phyloP scores from a whole-genome alignment of 2,329 filamentous ascomycete species.

The Truncatella angustata region DNA sequence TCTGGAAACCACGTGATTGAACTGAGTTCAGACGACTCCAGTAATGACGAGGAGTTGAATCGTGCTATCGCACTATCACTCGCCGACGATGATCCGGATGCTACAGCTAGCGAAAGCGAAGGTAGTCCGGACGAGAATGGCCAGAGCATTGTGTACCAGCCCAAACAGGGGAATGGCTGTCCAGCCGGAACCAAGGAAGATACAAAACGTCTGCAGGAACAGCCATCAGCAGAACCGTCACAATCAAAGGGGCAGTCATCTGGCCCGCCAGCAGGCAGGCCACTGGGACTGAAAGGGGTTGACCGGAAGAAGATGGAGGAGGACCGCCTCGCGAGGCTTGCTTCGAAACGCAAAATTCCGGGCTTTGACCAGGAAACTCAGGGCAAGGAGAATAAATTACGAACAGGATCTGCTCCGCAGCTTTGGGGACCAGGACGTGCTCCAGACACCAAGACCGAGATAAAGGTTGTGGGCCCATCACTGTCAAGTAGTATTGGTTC shows the following conservation, averaged over 20 bases:
- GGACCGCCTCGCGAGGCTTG: conserved; percentile 68
- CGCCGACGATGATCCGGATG: conserved; percentile 12
- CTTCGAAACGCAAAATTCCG: conserved; percentile 56
- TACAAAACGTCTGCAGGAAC: not conserved
- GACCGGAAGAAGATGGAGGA: conserved; percentile 83
- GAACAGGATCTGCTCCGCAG: conserved; percentile 8
- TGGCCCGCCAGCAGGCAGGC: conserved; percentile 14
- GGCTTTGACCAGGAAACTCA: conserved; percentile 17
- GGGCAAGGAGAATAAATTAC: conserved; percentile 16
- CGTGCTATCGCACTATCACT: conserved; percentile 1
- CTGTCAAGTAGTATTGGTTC: not conserved
- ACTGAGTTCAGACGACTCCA: conserved; percentile 27
- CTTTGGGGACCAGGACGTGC: not conserved
- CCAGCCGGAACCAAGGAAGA: not conserved
- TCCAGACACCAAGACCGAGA: not conserved
- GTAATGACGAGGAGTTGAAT: not conserved
- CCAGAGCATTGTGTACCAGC: too few species aligned
- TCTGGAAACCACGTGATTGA: conserved; percentile 23
- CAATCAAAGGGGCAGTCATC: conserved; percentile 4
- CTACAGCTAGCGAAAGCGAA: not conserved
- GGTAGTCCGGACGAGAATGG: conserved; percentile 24
- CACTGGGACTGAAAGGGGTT: conserved; percentile 49
- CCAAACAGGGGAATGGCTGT: not conserved
- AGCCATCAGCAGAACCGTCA: conserved; percentile 8
- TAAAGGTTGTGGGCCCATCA: not conserved